phyloP scores from a whole-genome alignment of 768 basidiomycete species.

The Daedaleopsis sinensis region DNA sequence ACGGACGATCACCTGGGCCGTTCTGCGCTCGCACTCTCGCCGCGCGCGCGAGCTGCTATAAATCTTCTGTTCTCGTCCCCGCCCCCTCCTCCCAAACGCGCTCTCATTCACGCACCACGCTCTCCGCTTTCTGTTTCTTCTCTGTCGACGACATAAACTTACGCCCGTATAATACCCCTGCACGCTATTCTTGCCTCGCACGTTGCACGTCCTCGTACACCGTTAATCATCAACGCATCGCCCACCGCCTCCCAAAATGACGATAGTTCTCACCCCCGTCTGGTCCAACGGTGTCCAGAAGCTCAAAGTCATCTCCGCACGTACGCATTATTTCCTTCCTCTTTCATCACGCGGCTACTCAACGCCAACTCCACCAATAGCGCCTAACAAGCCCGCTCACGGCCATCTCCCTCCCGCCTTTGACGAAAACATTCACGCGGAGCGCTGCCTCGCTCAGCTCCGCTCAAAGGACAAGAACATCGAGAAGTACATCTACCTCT shows the following conservation, averaged over 20 bases:
- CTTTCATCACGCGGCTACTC: constrained; percentile 11
- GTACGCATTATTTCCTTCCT: constrained; percentile 40
- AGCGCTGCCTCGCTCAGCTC: constrained; percentile 69
- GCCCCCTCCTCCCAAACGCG: constrained; percentile 8
- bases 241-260: constrained; percentile 26
- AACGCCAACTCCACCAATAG: constrained; percentile 17
- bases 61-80: constrained; percentile 3
- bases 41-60: constrained; percentile 9
- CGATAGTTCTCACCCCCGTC: constrained; percentile 64
- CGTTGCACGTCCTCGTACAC: background rate
- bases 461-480: constrained; percentile 74
- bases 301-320: constrained; percentile 60
- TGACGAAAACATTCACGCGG: constrained; percentile 51
- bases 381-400: constrained; percentile 27
- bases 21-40: background rate
- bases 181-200: constrained; percentile 9
- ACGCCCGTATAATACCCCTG: constrained; percentile 16
- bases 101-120: background rate
- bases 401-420: constrained; percentile 67
- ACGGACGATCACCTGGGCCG: no score
- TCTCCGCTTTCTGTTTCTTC: background rate
- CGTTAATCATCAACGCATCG: background rate
- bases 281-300: constrained; percentile 72
- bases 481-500: constrained; percentile 87
- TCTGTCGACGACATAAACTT: constrained; percentile 5